Evolutionary conservation across 2,329 filamentous ascomycete genomes (phyloP).

Genomic region (Aspergillus sp.): DNA sequence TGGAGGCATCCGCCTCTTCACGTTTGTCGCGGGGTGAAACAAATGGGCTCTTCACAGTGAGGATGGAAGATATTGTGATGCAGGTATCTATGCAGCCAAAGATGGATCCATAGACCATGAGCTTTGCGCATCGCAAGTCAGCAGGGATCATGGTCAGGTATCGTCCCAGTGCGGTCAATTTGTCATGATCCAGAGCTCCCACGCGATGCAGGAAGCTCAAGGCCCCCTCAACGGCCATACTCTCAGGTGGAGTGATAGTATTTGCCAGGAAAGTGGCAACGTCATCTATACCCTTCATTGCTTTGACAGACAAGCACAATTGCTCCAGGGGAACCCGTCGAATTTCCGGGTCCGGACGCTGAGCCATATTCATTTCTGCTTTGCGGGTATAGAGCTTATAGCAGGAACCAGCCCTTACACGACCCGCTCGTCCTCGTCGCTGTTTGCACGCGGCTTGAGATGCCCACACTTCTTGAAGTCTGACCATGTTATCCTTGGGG

Average conservation of each 20-base stretch:
- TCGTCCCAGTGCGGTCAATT: conserved; percentile 82
- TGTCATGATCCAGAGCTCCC: conserved; percentile 80
- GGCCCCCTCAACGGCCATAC: conserved; percentile 78
- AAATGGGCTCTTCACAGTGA: conserved; percentile 87
- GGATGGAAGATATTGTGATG: conserved; percentile 81
- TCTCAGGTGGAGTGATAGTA: conserved; percentile 84
- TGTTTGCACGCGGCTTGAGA: conserved; percentile 93
- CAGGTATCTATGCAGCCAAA: conserved; percentile 89
- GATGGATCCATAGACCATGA: conserved; percentile 91
- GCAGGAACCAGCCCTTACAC: conserved; percentile 85
- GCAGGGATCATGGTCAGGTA: conserved; percentile 95
- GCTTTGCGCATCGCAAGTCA: conserved; percentile 85
- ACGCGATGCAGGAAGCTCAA: conserved; percentile 74
- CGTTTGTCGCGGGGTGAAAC: conserved; percentile 76
- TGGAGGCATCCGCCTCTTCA: conserved; percentile 73
- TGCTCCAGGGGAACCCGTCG: conserved; percentile 89
- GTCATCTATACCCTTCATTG: conserved; percentile 79
- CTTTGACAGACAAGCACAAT: conserved; percentile 86
- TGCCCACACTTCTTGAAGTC: conserved; percentile 91
- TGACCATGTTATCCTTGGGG: conserved; percentile 85
- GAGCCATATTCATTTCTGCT: conserved; percentile 77
- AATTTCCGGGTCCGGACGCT: conserved; percentile 89
- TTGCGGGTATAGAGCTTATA: conserved; percentile 93
- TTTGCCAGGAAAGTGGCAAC: conserved; percentile 76
- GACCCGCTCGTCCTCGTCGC: conserved; percentile 83